Percentiles rank a stretch among this genome's conserved stretches.
phyloP scores from a whole-genome alignment of 2,329 filamentous ascomycete genomes.

The Colletotrichum sojae region DNA sequence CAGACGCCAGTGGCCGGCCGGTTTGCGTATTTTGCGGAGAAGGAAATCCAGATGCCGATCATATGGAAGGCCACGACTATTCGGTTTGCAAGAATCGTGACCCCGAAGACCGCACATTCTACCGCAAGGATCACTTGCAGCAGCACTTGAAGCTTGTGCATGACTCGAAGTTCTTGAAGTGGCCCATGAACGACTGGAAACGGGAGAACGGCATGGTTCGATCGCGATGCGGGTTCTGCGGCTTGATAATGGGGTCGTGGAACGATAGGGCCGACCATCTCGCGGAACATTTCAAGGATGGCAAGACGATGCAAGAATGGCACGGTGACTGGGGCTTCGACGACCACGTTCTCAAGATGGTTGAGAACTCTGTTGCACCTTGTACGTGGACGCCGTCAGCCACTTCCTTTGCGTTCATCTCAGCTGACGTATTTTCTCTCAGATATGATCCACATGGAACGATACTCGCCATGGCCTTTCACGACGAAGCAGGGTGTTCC shows the following conservation, averaged over 20 bases:
- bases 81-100: slow-evolving; percentile 64
- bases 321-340: slow-evolving; percentile 58
- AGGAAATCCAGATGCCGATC: slow-evolving; percentile 48
- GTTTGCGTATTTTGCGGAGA: slow-evolving; percentile 56
- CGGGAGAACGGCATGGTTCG: slow-evolving; percentile 32
- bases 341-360: slow-evolving; percentile 50
- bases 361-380: slow-evolving; percentile 57
- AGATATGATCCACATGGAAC: slow-evolving; percentile 56
- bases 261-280: slow-evolving; percentile 53
- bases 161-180: slow-evolving; percentile 25
- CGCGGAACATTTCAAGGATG: slow-evolving; percentile 56
- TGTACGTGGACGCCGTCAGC: slow-evolving; percentile 41
- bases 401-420: background rate
- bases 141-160: slow-evolving; percentile 53
- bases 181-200: slow-evolving; percentile 37
- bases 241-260: slow-evolving; percentile 52
- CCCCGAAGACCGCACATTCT: slow-evolving; percentile 58
- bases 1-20: slow-evolving; percentile 52
- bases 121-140: slow-evolving; percentile 59
- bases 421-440: no score
- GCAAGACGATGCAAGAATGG: slow-evolving; percentile 57
- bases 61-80: slow-evolving; percentile 56
- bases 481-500: slow-evolving; percentile 42
- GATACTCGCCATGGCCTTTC: slow-evolving; percentile 52
- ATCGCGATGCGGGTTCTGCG: slow-evolving; percentile 56